Evolutionary conservation across 208 protist species (phyloP), one percentile per base, ranked within the genome.

Genomic region (Angomonas ambiguus): DNA sequence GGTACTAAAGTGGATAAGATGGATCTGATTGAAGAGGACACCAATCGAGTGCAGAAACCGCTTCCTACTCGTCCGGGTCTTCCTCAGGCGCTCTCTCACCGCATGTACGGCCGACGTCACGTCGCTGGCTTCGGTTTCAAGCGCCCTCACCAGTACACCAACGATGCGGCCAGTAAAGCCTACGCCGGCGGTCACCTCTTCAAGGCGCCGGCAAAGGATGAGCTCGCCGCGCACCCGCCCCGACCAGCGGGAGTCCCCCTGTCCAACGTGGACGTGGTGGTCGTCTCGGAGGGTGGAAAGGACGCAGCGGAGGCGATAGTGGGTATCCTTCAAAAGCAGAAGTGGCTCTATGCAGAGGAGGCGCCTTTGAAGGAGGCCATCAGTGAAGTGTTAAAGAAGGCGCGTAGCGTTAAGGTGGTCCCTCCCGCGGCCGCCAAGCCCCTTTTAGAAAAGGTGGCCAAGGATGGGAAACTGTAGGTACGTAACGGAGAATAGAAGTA

Each of bases 91-190:
- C 62, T 85, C 24, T 93, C 86, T 1, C 89, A 95, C 72, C 89
- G 89, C 72, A 69, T 83, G 48, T 74, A 80, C 62, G 80, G 80
- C 18, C 81, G 85, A 48, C 89, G 89, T 25, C 77, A 92, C 61
- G 83, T 92, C 24, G 81, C 75, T 31, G 83, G 83, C 64, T 91
- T 83, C 76, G 87, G 87, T 38, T 95, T 85, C 74, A 92, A 93
- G 70, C 72, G 71, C 62, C 77, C 79, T 4, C 87, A 93, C 62
- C 34, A 63, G 25, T 93, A 93, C 76, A 92, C 83, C 16, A 63
- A 79, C 22, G 85, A 95, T 71, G 79, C 67, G 16, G 79, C 80
- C 0, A 77, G 74, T 11, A 41, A 64, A 35, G 89, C 89, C 10
- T 76, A 87, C 64, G 82, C 86, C 16, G 87, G 70, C 1, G 89